phyloP scores from a whole-genome alignment of 345 rosid species.

The Populus euphratica region DNA sequence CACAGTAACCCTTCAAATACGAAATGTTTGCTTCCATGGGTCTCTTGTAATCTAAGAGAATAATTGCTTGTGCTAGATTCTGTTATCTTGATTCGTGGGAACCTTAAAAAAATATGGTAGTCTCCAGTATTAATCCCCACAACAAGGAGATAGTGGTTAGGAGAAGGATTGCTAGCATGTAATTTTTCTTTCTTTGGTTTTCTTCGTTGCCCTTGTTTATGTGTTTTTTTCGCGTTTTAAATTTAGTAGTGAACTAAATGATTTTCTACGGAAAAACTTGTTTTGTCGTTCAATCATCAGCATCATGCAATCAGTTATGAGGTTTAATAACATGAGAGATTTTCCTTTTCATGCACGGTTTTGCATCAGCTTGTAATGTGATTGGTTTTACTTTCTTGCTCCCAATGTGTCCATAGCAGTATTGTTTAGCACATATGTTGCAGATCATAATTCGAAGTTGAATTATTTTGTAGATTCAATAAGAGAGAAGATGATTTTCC shows the following conservation, averaged over 20 bases:
- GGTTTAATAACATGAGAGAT: neutral
- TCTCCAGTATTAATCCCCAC: neutral
- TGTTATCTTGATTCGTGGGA: neutral
- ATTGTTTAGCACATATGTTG: neutral
- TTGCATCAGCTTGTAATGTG: neutral
- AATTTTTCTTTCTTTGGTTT: conserved; percentile 17
- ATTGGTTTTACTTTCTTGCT: neutral
- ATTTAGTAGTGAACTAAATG: no score
- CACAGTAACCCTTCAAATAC: neutral
- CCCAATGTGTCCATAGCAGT: neutral
- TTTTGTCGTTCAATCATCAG: neutral
- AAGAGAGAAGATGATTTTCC: conserved; percentile 87
- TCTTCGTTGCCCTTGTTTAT: neutral
- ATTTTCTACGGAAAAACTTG: no score
- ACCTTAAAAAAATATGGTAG: neutral
- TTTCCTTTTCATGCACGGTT: neutral
- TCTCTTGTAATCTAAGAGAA: neutral
- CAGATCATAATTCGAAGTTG: neutral
- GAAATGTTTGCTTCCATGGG: neutral
- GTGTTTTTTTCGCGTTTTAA: neutral
- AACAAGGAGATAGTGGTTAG: conserved; percentile 41
- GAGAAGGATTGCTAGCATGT: conserved; percentile 70
- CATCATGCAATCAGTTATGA: neutral
- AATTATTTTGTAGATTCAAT: conserved; percentile 52
- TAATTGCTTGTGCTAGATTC: neutral